Percentiles rank a stretch among this genome's conserved stretches.
phyloP scores from a whole-genome alignment of 2,329 filamentous ascomycete genomes.

The Tolypocladium sp. region DNA sequence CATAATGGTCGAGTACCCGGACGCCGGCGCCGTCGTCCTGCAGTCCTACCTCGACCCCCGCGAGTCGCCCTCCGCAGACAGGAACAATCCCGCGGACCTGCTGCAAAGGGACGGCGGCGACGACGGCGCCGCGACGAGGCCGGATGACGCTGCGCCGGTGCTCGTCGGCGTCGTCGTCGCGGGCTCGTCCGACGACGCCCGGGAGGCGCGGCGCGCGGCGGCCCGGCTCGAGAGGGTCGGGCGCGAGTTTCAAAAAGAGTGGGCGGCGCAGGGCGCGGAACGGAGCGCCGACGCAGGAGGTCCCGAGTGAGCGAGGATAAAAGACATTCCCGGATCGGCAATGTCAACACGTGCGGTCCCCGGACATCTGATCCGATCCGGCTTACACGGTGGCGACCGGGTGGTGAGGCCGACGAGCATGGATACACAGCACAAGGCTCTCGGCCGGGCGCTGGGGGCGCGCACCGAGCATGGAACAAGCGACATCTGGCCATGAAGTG shows the following conservation, averaged over 20 bases:
- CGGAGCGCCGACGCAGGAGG: constrained; percentile 14
- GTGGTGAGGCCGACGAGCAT: background rate
- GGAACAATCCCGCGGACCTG: constrained; percentile 2
- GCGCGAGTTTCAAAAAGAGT: constrained; percentile 44
- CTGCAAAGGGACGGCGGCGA: constrained; percentile 6
- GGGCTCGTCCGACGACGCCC: constrained; percentile 32
- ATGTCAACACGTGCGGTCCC: background rate
- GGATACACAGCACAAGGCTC: background rate
- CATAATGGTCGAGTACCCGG: constrained; percentile 48
- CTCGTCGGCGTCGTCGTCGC: constrained; percentile 48
- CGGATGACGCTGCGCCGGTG: constrained; percentile 35
- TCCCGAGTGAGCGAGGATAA: constrained; percentile 10
- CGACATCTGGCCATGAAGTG: background rate
- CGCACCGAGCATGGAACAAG: background rate
- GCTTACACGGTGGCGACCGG: background rate
- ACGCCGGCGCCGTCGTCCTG: constrained; percentile 30
- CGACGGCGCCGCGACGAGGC: constrained; percentile 7
- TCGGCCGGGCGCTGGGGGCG: background rate
- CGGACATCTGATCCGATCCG: background rate
- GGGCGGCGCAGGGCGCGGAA: constrained; percentile 25
- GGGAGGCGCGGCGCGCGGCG: constrained; percentile 43
- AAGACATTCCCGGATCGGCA: background rate
- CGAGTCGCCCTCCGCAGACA: constrained; percentile 8
- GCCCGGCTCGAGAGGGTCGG: constrained; percentile 45
- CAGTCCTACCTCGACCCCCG: constrained; percentile 37